Evolutionary conservation across 2,329 filamentous ascomycete species (phyloP).

Genomic region (Plectosphaerella plurivora): DNA sequence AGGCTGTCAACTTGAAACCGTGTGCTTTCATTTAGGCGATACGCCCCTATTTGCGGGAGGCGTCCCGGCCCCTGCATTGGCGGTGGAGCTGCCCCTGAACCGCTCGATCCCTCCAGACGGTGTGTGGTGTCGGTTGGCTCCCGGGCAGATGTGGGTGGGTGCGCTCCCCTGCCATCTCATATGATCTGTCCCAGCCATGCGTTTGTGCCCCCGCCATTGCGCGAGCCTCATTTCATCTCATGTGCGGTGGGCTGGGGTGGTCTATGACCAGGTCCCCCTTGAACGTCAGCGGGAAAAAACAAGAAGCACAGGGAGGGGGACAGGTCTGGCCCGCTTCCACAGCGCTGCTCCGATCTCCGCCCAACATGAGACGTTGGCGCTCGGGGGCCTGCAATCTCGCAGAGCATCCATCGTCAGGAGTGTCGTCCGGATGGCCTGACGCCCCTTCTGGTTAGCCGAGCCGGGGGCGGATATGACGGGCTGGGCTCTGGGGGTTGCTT

Average conservation of each 20-base stretch:
- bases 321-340: background rate
- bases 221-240: slow-evolving; percentile 1
- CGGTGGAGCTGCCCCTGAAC: background rate
- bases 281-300: background rate
- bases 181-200: background rate
- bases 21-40: background rate
- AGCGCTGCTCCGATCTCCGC: background rate
- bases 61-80: background rate
- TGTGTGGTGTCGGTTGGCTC: slow-evolving; percentile 4
- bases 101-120: slow-evolving; percentile 1
- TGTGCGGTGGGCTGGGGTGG: background rate
- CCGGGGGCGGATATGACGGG: background rate
- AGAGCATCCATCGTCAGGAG: background rate
- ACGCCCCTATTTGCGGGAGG: background rate
- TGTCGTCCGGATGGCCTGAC: background rate
- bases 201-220: no score
- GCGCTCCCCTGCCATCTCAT: background rate
- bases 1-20: background rate
- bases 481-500: background rate
- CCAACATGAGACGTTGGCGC: slow-evolving; percentile 1
- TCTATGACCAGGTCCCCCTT: background rate
- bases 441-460: background rate
- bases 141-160: background rate
- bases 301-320: background rate
- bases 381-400: slow-evolving; percentile 2